Percentiles rank a stretch among this genome's conserved stretches.
Evolutionary conservation across 139 green algal species (phyloP).

Genomic region (Pseudopediastrum boryanum): DNA sequence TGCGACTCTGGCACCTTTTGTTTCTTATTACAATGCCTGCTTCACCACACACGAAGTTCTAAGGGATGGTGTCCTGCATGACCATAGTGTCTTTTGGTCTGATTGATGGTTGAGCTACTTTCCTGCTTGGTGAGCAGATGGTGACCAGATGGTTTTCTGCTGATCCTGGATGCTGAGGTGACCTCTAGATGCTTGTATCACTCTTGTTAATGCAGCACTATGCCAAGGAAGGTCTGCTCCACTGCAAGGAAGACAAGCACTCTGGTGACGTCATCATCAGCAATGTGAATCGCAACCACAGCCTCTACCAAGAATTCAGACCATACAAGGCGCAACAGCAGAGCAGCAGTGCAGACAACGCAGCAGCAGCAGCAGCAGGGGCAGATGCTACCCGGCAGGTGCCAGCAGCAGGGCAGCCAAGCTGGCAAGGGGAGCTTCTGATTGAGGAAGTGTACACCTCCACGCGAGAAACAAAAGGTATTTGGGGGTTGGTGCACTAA

Average conservation of each 20-base stretch:
- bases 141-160: too few species aligned
- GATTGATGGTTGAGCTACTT: too few species aligned
- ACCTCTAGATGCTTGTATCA: too few species aligned
- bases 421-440: slow-evolving; percentile 13
- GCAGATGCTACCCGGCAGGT: neutral
- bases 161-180: too few species aligned
- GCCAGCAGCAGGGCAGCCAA: neutral
- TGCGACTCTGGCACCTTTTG: too few species aligned
- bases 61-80: too few species aligned
- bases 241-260: slow-evolving; percentile 56
- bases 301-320: slow-evolving; percentile 40
- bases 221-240: slow-evolving; percentile 47
- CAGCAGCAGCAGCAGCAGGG: slow-evolving; percentile 16
- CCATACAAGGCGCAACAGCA: slow-evolving; percentile 37
- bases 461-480: slow-evolving; percentile 7
- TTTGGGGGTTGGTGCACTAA: too few species aligned
- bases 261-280: slow-evolving; percentile 56
- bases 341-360: slow-evolving; percentile 8
- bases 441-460: slow-evolving; percentile 59
- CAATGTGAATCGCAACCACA: slow-evolving; percentile 45
- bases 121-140: too few species aligned
- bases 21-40: too few species aligned
- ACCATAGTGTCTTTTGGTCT: too few species aligned
- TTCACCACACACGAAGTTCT: too few species aligned
- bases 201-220: slow-evolving; percentile 47